Evolutionary conservation across 1,284 basidiomycete species (phyloP).

Genomic region (Singerocomus rubriflavus): DNA sequence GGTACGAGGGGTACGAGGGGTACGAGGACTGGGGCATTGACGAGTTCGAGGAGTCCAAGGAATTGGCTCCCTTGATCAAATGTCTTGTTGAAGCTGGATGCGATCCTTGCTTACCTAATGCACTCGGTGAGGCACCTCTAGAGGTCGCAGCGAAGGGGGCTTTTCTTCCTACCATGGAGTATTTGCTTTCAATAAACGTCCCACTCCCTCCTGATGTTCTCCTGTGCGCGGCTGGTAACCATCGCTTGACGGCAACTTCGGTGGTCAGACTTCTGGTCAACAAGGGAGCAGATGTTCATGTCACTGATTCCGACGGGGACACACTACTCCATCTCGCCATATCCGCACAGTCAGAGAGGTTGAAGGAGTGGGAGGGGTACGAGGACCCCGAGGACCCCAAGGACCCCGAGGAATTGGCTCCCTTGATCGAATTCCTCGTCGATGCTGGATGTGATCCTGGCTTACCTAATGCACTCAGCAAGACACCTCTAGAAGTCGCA

Average conservation of each 20-base stretch:
- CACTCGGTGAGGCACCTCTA: neutral
- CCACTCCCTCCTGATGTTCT: neutral
- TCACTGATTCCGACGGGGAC: neutral
- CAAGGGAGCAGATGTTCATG: neutral
- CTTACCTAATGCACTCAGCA: too few relatives aligned
- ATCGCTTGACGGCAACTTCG: too few relatives aligned
- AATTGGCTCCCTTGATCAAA: too few relatives aligned
- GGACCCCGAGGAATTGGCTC: too few relatives aligned
- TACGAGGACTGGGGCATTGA: too few relatives aligned
- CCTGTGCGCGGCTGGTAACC: too few relatives aligned
- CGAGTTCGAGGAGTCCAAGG: too few relatives aligned
- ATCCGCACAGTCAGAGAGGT: rapidly evolving
- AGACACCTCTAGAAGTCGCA: too few relatives aligned
- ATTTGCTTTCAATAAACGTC: neutral
- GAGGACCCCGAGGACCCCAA: too few relatives aligned
- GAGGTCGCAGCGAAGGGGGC: neutral
- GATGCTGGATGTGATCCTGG: slow-evolving; percentile 11
- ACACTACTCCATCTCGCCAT: slow-evolving; percentile 1
- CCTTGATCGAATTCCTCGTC: neutral
- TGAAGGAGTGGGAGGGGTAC: neutral
- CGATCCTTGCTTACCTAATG: neutral
- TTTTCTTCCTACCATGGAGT: neutral
- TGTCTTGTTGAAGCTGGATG: neutral
- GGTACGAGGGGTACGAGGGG: too few relatives aligned
- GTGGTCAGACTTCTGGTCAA: slow-evolving; percentile 5